Evolutionary conservation across 805 yeast species (phyloP).

Genomic region (Wickerhamomyces rabaulensis): DNA sequence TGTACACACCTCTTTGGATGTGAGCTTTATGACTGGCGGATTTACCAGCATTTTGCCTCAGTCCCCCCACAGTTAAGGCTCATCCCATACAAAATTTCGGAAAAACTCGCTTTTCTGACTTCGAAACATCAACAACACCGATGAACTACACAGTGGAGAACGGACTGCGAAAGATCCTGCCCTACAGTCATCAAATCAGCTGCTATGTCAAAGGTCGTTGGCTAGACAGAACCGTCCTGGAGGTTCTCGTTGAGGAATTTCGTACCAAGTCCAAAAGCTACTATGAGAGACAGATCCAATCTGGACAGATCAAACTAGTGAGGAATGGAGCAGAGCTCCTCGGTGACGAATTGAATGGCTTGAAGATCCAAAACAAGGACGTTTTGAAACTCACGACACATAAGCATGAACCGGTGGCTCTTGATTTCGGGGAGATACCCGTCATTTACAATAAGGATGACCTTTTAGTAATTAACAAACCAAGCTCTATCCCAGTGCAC

Average conservation of each 20-base stretch:
- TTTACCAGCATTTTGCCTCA: too few relatives aligned
- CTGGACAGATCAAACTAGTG: constrained; percentile 7
- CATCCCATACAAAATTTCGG: too few relatives aligned
- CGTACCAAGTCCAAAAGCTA: constrained; percentile 9
- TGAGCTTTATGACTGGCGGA: too few relatives aligned
- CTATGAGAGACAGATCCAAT: constrained; percentile 10
- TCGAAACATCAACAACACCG: neutral
- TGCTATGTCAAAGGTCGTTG: constrained; percentile 21
- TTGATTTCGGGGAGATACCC: constrained; percentile 20
- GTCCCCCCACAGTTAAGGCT: too few relatives aligned
- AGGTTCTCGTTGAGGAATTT: constrained; percentile 18
- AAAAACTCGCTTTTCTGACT: too few relatives aligned
- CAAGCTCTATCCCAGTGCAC: constrained; percentile 91
- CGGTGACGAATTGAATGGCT: constrained; percentile 4
- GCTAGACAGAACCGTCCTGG: constrained; percentile 16
- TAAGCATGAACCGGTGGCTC: constrained; percentile 67
- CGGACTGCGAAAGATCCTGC: constrained; percentile 60
- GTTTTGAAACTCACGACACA: constrained; percentile 36
- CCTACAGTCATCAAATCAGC: constrained; percentile 40
- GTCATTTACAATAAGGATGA: constrained; percentile 51
- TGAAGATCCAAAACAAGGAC: constrained; percentile 23
- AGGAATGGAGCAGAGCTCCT: constrained; percentile 1
- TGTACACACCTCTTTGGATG: too few relatives aligned
- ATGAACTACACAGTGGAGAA: neutral
- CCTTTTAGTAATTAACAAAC: constrained; percentile 82